These are phyloP conservation scores for Thelephora terrestris DNA, from an alignment of 1,284 basidiomycete genomes.

Conservation along the genomic window DNA sequence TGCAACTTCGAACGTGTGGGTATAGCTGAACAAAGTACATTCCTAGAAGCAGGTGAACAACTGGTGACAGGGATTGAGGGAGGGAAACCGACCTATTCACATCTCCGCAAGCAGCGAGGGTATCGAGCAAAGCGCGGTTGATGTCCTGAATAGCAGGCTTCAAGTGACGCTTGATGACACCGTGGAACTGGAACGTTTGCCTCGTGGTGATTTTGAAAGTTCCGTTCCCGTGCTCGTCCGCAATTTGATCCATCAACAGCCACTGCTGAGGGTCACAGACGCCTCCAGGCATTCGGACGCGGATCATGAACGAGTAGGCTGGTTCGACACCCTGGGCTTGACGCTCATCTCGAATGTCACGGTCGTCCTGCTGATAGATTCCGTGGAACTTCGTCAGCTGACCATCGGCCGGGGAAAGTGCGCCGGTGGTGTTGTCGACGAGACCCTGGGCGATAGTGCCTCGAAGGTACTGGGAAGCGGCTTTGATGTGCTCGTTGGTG, in stretches of 20 bases:
- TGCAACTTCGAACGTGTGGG: slow-evolving; percentile 84
- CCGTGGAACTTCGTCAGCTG: slow-evolving; percentile 99
- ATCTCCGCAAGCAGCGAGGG: slow-evolving; percentile 96
- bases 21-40: slow-evolving; percentile 90
- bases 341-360: slow-evolving; percentile 96
- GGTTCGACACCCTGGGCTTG: slow-evolving; percentile 90
- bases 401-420: slow-evolving; percentile 81
- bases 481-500: slow-evolving; percentile 99
- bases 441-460: slow-evolving; percentile 94
- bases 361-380: slow-evolving; percentile 95
- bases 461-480: slow-evolving; percentile 88
- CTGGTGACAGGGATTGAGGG: slow-evolving; percentile 1
- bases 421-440: slow-evolving; percentile 79
- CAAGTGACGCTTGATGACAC: slow-evolving; percentile 93
- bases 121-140: slow-evolving; percentile 88
- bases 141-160: slow-evolving; percentile 97
- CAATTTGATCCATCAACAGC: slow-evolving; percentile 92
- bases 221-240: slow-evolving; percentile 89
- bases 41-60: slow-evolving; percentile 35
- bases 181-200: slow-evolving; percentile 99
- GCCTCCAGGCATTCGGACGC: slow-evolving; percentile 91
- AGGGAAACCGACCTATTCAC: slow-evolving; percentile 69
- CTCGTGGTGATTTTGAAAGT: slow-evolving; percentile 98
- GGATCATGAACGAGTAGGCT: slow-evolving; percentile 98
- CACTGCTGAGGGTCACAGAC: slow-evolving; percentile 91